phyloP scores from a whole-genome alignment of 2,329 filamentous ascomycete species.

The Venturia carpophila region DNA sequence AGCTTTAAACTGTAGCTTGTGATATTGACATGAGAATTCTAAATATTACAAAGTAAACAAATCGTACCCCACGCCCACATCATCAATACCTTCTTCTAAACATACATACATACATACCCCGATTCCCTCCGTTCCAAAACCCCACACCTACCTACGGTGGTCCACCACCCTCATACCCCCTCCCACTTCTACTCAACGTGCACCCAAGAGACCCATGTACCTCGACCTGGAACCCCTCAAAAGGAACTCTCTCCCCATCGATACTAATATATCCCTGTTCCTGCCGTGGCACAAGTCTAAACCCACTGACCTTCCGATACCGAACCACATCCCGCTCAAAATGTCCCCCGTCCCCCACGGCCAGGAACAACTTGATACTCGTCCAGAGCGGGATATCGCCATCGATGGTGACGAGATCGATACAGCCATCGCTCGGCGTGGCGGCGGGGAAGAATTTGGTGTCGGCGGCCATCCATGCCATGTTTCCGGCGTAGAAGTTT shows the following conservation, averaged over 20 bases:
- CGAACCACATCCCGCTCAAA: conserved; percentile 72
- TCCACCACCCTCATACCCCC: conserved; percentile 8
- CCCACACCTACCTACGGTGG: not conserved
- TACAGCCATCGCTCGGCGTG: conserved; percentile 71
- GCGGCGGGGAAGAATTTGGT: conserved; percentile 82
- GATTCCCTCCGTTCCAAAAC: not conserved
- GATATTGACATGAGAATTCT: not conserved
- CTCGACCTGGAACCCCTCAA: conserved; percentile 86
- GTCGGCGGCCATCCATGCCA: conserved; percentile 84
- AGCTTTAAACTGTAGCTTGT: too few relatives aligned
- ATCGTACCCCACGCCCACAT: not conserved
- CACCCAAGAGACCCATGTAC: conserved; percentile 75
- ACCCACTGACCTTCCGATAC: conserved; percentile 81
- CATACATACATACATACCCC: not conserved
- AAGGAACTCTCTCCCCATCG: conserved; percentile 81
- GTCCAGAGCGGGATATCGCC: conserved; percentile 63
- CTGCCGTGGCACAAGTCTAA: conserved; percentile 70
- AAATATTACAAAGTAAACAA: not conserved
- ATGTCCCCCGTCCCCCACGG: conserved; percentile 64
- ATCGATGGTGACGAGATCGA: conserved; percentile 76
- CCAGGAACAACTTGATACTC: conserved; percentile 61
- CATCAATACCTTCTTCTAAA: not conserved
- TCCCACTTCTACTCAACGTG: conserved; percentile 45
- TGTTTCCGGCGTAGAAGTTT: conserved; percentile 92
- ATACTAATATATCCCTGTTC: conserved; percentile 82